Percentiles rank a stretch among this genome's conserved stretches.
Conservation (phyloP, 2,329 filamentous ascomycete genomes). For the Fusarium sterilihyphosum region DNA sequence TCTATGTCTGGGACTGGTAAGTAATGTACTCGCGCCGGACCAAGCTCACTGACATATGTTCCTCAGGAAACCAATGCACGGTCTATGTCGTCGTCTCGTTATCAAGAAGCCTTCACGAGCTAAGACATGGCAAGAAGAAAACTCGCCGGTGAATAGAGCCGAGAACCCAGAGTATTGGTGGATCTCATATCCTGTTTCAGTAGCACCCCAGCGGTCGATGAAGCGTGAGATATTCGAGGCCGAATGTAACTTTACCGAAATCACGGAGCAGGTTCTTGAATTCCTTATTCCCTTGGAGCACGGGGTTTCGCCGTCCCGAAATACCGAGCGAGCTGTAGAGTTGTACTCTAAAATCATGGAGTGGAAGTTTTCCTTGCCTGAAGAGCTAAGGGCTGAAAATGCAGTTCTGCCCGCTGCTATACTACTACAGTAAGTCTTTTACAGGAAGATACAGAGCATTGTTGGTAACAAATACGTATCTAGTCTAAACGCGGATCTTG, state of each 20-base stretch:
- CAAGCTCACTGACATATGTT: not conserved
- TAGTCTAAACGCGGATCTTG: constrained; percentile 15
- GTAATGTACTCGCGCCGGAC: not conserved
- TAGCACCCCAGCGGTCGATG: not conserved
- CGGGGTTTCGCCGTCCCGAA: not conserved
- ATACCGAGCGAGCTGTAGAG: not conserved
- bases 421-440: constrained; percentile 12
- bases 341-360: constrained; percentile 14
- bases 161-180: constrained; percentile 27
- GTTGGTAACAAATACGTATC: not conserved
- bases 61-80: constrained; percentile 31
- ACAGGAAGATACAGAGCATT: accelerated
- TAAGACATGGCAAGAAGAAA: constrained; percentile 19
- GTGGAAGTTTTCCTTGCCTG: constrained; percentile 25
- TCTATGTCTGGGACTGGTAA: constrained; percentile 31
- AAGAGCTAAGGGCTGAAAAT: constrained; percentile 17
- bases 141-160: not conserved
- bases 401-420: constrained; percentile 13
- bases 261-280: constrained; percentile 18
- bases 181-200: constrained; percentile 22
- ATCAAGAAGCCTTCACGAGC: constrained; percentile 4
- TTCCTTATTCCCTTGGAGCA: constrained; percentile 20
- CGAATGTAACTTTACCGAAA: constrained; percentile 21
- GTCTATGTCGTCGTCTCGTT: constrained; percentile 6
- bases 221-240: constrained; percentile 28